A percentile compares a stretch with the other conserved stretches of the same genome.
Conservation (phyloP, 2,329 filamentous ascomycete genomes). For the Fusarium cicatricum region DNA sequence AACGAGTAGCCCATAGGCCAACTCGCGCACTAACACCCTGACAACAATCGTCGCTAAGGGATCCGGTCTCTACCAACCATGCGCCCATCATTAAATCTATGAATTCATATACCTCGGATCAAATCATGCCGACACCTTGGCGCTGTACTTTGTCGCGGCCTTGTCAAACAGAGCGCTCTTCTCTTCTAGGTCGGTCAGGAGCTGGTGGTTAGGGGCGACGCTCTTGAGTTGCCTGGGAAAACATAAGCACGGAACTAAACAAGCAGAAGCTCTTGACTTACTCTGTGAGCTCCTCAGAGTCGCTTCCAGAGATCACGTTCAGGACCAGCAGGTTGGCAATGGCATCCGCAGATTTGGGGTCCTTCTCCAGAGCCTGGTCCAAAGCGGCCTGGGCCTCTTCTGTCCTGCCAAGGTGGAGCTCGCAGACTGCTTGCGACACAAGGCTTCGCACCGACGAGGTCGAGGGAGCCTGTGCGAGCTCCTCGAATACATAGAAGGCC, state of each 20-base stretch:
- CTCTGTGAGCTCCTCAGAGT: slow-evolving; percentile 67
- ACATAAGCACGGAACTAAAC: slow-evolving; percentile 34
- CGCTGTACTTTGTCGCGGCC: slow-evolving; percentile 84
- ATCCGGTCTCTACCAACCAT: slow-evolving; percentile 40
- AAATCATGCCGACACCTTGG: slow-evolving; percentile 72
- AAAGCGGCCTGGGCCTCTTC: slow-evolving; percentile 91
- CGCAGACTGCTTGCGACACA: slow-evolving; percentile 87
- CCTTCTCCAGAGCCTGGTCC: slow-evolving; percentile 79
- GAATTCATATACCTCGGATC: slow-evolving; percentile 31
- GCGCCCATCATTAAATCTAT: slow-evolving; percentile 44
- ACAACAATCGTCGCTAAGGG: slow-evolving; percentile 33
- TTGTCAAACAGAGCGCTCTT: slow-evolving; percentile 90
- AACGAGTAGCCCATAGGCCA: neutral
- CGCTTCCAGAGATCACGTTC: slow-evolving; percentile 78
- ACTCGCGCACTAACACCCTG: slow-evolving; percentile 8
- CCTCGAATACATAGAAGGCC: slow-evolving; percentile 97
- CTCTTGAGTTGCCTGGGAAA: slow-evolving; percentile 61
- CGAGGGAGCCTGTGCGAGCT: slow-evolving; percentile 86
- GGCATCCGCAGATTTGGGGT: slow-evolving; percentile 74
- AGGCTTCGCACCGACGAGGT: slow-evolving; percentile 80
- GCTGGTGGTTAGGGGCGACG: slow-evolving; percentile 70
- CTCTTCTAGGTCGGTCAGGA: slow-evolving; percentile 78
- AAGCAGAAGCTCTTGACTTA: slow-evolving; percentile 52
- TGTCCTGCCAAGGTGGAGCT: slow-evolving; percentile 86
- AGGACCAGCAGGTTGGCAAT: slow-evolving; percentile 87